Evolutionary conservation across 2,329 filamentous ascomycete species (phyloP), one percentile per base, ranked within the genome.

Genomic region (Trichoderma sp.): DNA sequence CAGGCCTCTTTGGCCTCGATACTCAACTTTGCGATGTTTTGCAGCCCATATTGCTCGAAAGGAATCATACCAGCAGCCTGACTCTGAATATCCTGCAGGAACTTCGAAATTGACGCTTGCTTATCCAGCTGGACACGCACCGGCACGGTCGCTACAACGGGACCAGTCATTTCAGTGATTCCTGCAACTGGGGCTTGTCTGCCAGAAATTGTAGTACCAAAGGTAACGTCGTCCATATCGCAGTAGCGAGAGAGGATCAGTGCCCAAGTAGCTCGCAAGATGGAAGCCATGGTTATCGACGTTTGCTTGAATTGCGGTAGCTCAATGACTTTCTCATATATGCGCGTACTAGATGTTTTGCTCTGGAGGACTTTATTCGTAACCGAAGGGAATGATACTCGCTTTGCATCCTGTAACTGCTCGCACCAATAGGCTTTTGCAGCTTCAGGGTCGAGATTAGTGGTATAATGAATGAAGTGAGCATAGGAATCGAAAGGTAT

Each of bases 401-500:
- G 47, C 35, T 70, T 71, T 5, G 69, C 72, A 33, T 60, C 62
- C 5, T 63, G 27, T 1, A 74, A 52, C 16, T 70, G 70, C 24
- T 60, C 47, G 33, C 27, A 13, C 70, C 70, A 71, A 55, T 27
- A 71, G 8, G 37, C 1, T 5, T 43, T 60, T 6, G 68, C 53
- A 16, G 21, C 58, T n/a, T 57, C 58, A 31, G 1, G 11, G 47
- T 71, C 29, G n/a, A 71, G 55, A 4, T 33, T 49, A 1, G 3
- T 31, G 52, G 21, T 33, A 19, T 71, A 71, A 5, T 66, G 65
- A 21, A 71, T 70, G 11, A 71, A 71, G 35, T 78, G 74, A 57
- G 79, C 80, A 73, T 83, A 83, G 11, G 71, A 52, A 24, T 57
- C 40, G 3, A 63, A 24, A 2, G 31, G 37, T 1, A 27, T 14